phyloP scores from a whole-genome alignment of 176 grass and related monocot species.

The Panicum miliaceum region DNA sequence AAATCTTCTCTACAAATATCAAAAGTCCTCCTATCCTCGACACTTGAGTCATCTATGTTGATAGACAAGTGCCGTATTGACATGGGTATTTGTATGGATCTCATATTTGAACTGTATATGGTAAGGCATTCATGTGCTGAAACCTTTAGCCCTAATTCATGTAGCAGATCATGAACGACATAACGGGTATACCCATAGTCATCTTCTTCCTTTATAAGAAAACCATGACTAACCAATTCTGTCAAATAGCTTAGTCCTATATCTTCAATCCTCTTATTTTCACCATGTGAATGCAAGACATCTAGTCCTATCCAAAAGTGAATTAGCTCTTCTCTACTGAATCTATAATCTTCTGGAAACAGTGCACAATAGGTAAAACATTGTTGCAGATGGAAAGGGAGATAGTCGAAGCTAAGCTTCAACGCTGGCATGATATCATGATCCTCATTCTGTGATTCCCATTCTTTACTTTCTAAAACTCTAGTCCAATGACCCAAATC shows the following conservation, averaged over 20 bases:
- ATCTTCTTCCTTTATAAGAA: not conserved
- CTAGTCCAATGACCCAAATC: not conserved
- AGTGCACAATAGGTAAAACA: constrained; percentile 42
- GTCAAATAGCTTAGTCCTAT: not conserved
- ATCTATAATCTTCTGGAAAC: constrained; percentile 47
- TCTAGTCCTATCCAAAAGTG: constrained; percentile 41
- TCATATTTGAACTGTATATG: not conserved
- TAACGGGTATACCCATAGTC: not conserved
- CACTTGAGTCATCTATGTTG: not conserved
- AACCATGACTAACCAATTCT: not conserved
- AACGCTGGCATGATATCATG: constrained; percentile 50
- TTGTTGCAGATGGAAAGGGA: constrained; percentile 39
- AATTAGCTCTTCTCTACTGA: not conserved
- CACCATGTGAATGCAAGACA: not conserved
- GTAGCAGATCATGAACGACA: constrained; percentile 39
- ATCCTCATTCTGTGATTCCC: not conserved
- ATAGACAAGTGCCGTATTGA: constrained; percentile 45
- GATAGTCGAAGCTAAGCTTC: constrained; percentile 42
- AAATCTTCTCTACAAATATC: not conserved
- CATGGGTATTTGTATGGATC: not conserved
- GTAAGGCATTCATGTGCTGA: constrained; percentile 35
- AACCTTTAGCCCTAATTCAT: constrained; percentile 20
- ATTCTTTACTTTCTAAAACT: constrained; percentile 26
- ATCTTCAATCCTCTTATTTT: not conserved
- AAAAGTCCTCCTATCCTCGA: not conserved